phyloP scores from a whole-genome alignment of 2,329 filamentous ascomycete species.

The Cercospora brassicicola region DNA sequence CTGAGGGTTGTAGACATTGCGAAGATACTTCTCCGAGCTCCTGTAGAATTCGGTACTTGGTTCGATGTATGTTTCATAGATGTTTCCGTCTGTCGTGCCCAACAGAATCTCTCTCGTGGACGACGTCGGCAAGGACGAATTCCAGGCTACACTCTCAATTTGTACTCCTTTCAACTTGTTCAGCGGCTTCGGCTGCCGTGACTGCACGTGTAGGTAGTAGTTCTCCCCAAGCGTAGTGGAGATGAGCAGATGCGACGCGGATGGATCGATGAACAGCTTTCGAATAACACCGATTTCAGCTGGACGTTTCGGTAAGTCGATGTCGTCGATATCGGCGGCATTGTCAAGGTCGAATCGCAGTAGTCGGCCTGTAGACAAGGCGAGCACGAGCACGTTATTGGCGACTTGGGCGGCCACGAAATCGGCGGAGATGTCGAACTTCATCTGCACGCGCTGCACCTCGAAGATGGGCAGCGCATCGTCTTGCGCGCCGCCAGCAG shows the following conservation, averaged over 20 bases:
- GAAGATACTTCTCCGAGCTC: constrained; percentile 89
- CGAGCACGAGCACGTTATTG: constrained; percentile 93
- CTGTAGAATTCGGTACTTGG: constrained; percentile 92
- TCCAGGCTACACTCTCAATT: constrained; percentile 92
- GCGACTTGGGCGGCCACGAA: constrained; percentile 96
- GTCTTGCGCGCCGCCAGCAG: constrained; percentile 30
- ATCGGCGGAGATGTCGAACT: constrained; percentile 90
- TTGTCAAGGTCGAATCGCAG: constrained; percentile 91
- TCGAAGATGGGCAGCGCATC: constrained; percentile 85
- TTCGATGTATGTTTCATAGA: constrained; percentile 95
- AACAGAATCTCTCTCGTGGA: constrained; percentile 93
- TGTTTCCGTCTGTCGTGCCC: constrained; percentile 86
- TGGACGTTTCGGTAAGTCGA: constrained; percentile 91
- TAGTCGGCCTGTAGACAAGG: constrained; percentile 87
- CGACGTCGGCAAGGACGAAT: constrained; percentile 85
- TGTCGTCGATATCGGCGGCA: constrained; percentile 95
- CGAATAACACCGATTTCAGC: constrained; percentile 89
- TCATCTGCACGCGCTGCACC: constrained; percentile 85
- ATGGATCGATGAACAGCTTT: constrained; percentile 95
- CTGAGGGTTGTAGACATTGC: constrained; percentile 75
- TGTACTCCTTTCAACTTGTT: constrained; percentile 79
- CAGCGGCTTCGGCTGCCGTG: constrained; percentile 79
- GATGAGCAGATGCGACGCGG: constrained; percentile 89
- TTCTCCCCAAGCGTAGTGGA: constrained; percentile 91
- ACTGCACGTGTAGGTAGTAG: constrained; percentile 96